Evolutionary conservation across 306 rosid species (phyloP), one percentile per base, ranked within the genome.

Genomic region (Vigna nakashimae): DNA sequence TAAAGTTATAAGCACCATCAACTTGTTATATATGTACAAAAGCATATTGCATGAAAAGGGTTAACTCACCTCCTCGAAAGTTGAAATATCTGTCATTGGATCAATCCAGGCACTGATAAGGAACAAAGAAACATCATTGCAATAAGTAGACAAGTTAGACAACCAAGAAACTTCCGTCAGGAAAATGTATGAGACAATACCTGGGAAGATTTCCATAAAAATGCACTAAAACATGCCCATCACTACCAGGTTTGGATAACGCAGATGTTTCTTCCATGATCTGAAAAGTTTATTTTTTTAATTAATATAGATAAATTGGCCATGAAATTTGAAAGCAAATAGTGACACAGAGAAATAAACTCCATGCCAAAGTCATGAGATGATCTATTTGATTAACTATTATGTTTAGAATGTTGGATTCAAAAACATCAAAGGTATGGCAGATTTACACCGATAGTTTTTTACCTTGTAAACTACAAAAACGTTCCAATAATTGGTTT

Each of bases 81-180:
- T 34, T 28, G 88, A 84, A 79, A 87, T 77, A 84, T 84, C 82
- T 73, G 80, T 79, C 11, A 55, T 45, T 45, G 87, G 90, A 76
- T 87, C 90, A 82, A 87, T 34, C 90, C 88, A 76, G n/a, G 82
- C 82, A 77, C 90, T 84, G 88, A n/a, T 74, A 81, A 79, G 49
- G 40, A 73, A 60, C 52, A 73, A 63, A 32, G 64, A 55, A 69
- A 76, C 17, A 58, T 74, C 22, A 69, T 51, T 48, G 45, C 51
- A 64, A 43, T 71, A 75, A 69, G 66, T 32, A 46, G 59, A 74
- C 32, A 62, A 50, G 73, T 53, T 36, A 79, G 38, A 48, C 24
- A 57, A 45, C 62, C 20, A 63, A n/a, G 69, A 82, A 73, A 82
- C 28, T 50, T 14, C 7, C 73, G 10, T 14, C 11, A 24, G 48